Conservation (phyloP, 257 asterid genomes). For the Solanum neorickii region DNA sequence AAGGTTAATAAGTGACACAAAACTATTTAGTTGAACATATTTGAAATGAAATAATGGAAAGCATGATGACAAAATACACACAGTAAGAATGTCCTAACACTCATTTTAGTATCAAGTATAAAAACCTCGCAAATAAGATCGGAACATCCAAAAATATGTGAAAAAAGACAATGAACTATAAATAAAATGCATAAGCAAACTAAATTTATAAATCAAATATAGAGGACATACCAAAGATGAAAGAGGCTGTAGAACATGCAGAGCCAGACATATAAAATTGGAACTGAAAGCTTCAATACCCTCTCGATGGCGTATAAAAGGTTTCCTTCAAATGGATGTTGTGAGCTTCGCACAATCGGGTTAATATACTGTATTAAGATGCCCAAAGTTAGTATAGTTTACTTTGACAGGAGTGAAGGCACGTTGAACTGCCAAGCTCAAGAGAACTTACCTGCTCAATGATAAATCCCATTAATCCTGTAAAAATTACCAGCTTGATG, state of each 20-base stretch:
- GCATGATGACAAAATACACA: background rate
- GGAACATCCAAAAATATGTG: background rate
- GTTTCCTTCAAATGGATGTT: constrained; percentile 89
- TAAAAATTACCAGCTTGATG: constrained; percentile 73
- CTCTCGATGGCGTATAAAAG: constrained; percentile 82
- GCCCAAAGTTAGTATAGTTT: constrained; percentile 1
- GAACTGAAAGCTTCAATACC: constrained; percentile 95
- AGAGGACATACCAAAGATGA: constrained; percentile 80
- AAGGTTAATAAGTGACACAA: background rate
- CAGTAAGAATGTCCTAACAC: background rate
- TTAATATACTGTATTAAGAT: constrained; percentile 72
- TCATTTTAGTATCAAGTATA: background rate
- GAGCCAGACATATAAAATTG: constrained; percentile 96
- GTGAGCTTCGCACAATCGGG: constrained; percentile 86
- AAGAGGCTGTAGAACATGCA: constrained; percentile 97
- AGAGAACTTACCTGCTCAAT: constrained; percentile 67
- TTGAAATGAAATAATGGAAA: background rate
- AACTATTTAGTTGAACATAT: background rate
- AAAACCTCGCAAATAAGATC: background rate
- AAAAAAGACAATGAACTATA: background rate
- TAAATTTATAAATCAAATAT: background rate
- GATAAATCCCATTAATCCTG: constrained; percentile 89
- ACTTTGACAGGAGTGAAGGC: background rate
- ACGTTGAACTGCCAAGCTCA: background rate
- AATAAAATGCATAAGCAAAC: background rate